phyloP scores from a whole-genome alignment of 1,284 basidiomycete species.

The Microbotryum lychnidis-dioicae region DNA sequence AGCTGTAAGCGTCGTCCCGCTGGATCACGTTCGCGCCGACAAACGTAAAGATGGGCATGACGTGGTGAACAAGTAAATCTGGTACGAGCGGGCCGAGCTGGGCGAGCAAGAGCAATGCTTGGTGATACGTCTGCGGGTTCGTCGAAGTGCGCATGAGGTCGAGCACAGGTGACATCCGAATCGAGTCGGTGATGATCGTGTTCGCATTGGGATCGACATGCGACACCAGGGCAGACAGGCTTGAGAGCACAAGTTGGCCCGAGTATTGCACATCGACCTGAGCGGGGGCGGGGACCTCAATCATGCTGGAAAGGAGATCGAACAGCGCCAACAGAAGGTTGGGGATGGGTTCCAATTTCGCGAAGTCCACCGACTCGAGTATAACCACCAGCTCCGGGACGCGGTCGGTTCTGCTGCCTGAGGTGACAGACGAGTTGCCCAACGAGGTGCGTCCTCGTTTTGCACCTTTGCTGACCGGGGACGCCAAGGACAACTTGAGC shows the following conservation, averaged over 20 bases:
- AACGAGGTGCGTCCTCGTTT: conserved; percentile 27
- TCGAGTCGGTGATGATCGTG: conserved; percentile 38
- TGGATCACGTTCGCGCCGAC: conserved; percentile 96
- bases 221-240: conserved; percentile 15
- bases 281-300: conserved; percentile 22
- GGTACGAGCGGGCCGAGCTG: conserved; percentile 75
- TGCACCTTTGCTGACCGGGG: conserved; percentile 18
- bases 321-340: conserved; percentile 25
- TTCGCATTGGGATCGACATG: conserved; percentile 7
- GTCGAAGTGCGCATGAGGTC: conserved; percentile 77
- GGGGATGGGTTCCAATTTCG: conserved; percentile 11
- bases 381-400: conserved; percentile 27
- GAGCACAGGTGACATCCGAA: conserved; percentile 66
- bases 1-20: conserved; percentile 90
- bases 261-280: conserved; percentile 26
- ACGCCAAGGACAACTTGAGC: conserved; percentile 12
- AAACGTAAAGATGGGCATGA: conserved; percentile 99
- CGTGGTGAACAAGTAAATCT: conserved; percentile 82
- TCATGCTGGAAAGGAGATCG: conserved; percentile 24
- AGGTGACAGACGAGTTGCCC: not conserved
- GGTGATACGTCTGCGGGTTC: conserved; percentile 91
- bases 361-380: conserved; percentile 29
- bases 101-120: conserved; percentile 82
- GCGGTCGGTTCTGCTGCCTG: conserved; percentile 14
- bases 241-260: conserved; percentile 26